phyloP scores from a whole-genome alignment of 495 filamentous ascomycete species.

The Elasticomyces elasticus region DNA sequence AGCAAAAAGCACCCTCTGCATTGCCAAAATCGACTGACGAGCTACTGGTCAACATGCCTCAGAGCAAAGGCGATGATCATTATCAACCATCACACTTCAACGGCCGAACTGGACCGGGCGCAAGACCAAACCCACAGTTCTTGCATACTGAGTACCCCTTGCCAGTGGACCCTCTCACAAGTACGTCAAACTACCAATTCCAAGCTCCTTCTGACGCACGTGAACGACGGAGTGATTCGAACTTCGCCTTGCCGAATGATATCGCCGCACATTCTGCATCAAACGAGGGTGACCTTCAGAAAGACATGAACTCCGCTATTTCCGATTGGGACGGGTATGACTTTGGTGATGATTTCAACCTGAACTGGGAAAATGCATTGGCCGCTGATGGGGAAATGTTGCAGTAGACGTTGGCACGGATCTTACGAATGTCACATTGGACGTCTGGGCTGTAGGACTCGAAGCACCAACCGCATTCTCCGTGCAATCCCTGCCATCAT shows the following conservation, averaged over 20 bases:
- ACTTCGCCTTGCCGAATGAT: background rate
- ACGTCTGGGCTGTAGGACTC: background rate
- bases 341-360: background rate
- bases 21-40: background rate
- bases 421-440: background rate
- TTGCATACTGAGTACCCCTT: background rate
- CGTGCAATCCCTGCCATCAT: background rate
- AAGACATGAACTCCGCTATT: background rate
- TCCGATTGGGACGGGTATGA: background rate
- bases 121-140: background rate
- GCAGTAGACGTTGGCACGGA: background rate
- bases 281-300: background rate
- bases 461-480: background rate
- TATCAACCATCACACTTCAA: background rate
- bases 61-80: background rate
- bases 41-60: background rate
- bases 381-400: background rate
- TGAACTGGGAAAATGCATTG: background rate
- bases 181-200: background rate
- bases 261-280: background rate
- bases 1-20: background rate
- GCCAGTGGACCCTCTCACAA: background rate
- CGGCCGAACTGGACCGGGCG: background rate
- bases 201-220: background rate
- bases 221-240: background rate